phyloP scores from a whole-genome alignment of 768 basidiomycete genomes.

The Tulasnella sp. region DNA sequence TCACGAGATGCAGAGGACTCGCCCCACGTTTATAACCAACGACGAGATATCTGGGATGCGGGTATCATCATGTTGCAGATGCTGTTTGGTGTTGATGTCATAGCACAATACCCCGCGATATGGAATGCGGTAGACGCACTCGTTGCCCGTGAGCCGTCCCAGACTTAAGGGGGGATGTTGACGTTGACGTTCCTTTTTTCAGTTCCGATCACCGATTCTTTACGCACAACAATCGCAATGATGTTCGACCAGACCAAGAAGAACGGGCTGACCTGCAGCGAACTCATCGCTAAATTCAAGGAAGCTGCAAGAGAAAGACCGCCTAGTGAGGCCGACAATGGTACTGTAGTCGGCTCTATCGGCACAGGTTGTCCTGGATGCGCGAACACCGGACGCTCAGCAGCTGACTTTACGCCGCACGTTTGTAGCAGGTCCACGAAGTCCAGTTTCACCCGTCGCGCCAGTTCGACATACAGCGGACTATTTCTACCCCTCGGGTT shows the following conservation, averaged over 20 bases:
- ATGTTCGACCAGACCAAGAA: constrained; percentile 28
- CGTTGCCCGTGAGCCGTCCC: background rate
- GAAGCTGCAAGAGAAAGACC: background rate
- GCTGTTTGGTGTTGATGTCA: constrained; percentile 72
- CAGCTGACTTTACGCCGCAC: constrained; percentile 13
- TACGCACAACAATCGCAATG: constrained; percentile 28
- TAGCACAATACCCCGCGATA: constrained; percentile 39
- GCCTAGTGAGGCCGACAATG: constrained; percentile 6
- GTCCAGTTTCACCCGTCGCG: constrained; percentile 50
- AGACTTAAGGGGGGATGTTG: background rate
- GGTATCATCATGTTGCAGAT: constrained; percentile 81
- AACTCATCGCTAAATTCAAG: constrained; percentile 24
- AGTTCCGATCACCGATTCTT: constrained; percentile 20
- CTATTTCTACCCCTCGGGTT: constrained; percentile 18
- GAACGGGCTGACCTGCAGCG: background rate
- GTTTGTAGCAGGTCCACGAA: constrained; percentile 27
- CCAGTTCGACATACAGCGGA: constrained; percentile 36
- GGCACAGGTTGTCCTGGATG: background rate
- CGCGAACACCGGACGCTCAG: background rate
- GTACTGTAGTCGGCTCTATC: constrained; percentile 1
- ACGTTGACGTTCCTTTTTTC: constrained; percentile 15
- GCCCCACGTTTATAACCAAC: constrained; percentile 67
- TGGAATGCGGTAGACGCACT: constrained; percentile 33
- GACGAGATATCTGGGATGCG: constrained; percentile 76
- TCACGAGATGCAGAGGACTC: constrained; percentile 76